phyloP scores from a whole-genome alignment of 495 filamentous ascomycete species.

The Penicillium macrosclerotiorum region DNA sequence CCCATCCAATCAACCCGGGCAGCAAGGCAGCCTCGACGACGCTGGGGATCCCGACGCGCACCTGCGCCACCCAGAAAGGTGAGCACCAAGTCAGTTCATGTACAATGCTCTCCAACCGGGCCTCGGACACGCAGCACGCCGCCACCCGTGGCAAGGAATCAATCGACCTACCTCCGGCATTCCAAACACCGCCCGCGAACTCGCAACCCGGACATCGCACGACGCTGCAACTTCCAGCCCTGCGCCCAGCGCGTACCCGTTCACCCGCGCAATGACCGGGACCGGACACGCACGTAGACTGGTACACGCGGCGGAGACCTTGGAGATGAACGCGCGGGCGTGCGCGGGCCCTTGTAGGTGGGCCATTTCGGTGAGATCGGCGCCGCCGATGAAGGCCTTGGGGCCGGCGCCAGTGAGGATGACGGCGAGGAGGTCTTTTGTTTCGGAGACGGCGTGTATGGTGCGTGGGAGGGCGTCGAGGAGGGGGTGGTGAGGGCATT shows the following conservation, averaged over 20 bases:
- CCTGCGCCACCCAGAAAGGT: slow-evolving; percentile 8
- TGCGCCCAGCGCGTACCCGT: slow-evolving; percentile 25
- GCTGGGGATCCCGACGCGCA: slow-evolving; percentile 22
- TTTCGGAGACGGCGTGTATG: slow-evolving; percentile 1
- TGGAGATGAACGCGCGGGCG: slow-evolving; percentile 18
- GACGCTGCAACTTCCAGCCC: slow-evolving; percentile 21
- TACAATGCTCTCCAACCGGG: too few species aligned
- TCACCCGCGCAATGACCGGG: slow-evolving; percentile 21
- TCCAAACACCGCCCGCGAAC: slow-evolving; percentile 20
- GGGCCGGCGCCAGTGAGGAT: slow-evolving; percentile 20
- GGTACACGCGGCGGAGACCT: slow-evolving; percentile 16
- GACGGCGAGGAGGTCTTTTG: slow-evolving; percentile 17
- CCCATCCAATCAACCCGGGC: slow-evolving; percentile 24
- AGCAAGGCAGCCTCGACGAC: slow-evolving; percentile 27
- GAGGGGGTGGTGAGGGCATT: slow-evolving; percentile 23
- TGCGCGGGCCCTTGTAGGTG: slow-evolving; percentile 9
- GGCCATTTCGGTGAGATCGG: slow-evolving; percentile 22
- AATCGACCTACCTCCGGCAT: slow-evolving; percentile 27
- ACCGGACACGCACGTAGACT: slow-evolving; percentile 18
- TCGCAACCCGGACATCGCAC: slow-evolving; percentile 25
- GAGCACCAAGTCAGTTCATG: too few species aligned
- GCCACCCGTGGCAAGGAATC: too few species aligned
- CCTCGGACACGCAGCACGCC: too few species aligned
- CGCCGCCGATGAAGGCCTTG: slow-evolving; percentile 26
- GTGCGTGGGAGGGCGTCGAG: slow-evolving; percentile 9